These are phyloP conservation scores for Chrysoporthe deuterocubensis DNA, from an alignment of 2,329 filamentous ascomycete species.

Conservation along the genomic window DNA sequence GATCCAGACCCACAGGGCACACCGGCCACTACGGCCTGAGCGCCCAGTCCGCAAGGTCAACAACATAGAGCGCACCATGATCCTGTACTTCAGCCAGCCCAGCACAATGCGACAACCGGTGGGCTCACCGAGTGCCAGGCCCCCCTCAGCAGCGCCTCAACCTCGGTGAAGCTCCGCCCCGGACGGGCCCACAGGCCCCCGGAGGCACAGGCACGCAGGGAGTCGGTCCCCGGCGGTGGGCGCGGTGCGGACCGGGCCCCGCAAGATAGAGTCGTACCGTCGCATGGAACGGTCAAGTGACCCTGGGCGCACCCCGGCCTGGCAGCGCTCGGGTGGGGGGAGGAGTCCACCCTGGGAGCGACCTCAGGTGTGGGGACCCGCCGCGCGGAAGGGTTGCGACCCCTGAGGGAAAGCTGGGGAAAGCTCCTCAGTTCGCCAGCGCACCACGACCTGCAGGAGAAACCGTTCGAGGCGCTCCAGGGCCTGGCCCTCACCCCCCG, in stretches of 20 bases:
- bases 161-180: constrained; percentile 7
- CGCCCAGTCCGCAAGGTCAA: background rate
- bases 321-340: background rate
- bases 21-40: background rate
- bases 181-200: background rate
- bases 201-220: background rate
- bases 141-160: background rate
- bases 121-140: background rate
- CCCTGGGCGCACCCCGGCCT: background rate
- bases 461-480: background rate
- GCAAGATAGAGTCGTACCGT: constrained; percentile 9
- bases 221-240: background rate
- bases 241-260: constrained; percentile 9
- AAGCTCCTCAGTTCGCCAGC: background rate
- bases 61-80: background rate
- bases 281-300: background rate
- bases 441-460: background rate
- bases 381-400: background rate
- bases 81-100: background rate
- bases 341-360: background rate
- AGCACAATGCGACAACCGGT: background rate
- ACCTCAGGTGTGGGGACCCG: background rate
- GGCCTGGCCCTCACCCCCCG: background rate
- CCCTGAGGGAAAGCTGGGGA: constrained; percentile 6
- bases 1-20: background rate